Base-by-base conservation (phyloP, 2,329 filamentous ascomycete genomes). In the Harringtonia lauricola region DNA sequence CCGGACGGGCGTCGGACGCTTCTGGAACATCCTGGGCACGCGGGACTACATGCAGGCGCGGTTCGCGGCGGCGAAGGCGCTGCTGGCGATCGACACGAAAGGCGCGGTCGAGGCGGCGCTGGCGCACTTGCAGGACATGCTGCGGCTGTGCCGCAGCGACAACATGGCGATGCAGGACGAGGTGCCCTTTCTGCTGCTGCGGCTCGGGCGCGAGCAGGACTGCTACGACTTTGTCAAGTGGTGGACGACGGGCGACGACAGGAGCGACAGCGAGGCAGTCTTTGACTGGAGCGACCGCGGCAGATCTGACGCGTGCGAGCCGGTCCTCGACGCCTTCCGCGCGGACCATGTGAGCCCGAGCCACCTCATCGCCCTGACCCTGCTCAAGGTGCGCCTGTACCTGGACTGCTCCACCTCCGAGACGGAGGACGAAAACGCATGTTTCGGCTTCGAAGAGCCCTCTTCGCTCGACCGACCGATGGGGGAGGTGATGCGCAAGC, bases 171-270 rank as follows among this genome's bases (percentile, higher is more conserved):
- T 39, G 41, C 51, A 51, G 37, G 40, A 44, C 35, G 38, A 51
- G 31, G 36, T 47, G 10, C 45, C 45, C 7, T 38, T 33, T 18
- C 51, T 60, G 19, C 39, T 57, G 37, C 52, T 62, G 29, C 56
- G 55, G 21, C 52, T 62, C 8, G 58, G 50, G 24, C 50, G 48
- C 24, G 59, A 61, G 36, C 59, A 63, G 43, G 57, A 59, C 35
- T 59, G 57, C 52, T 70, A 70, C 50, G 64, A 68, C 49, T 70
- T 71, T 43, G 29, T 70, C 51, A 72, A 68, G 54, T 72, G 64
- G 67, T 72, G 59, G 58, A 53, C 48, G 6, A 57, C 53, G 1
- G 49, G 48, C 1, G 55, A 39, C 9, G 18, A 57, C 34, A 60
- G 51, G 50, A 8, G 54, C 68, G 43, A 52, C 47, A 19, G n/a